Evolutionary conservation across 2,329 filamentous ascomycete species (phyloP).

Genomic region (Penicillium polonicum): DNA sequence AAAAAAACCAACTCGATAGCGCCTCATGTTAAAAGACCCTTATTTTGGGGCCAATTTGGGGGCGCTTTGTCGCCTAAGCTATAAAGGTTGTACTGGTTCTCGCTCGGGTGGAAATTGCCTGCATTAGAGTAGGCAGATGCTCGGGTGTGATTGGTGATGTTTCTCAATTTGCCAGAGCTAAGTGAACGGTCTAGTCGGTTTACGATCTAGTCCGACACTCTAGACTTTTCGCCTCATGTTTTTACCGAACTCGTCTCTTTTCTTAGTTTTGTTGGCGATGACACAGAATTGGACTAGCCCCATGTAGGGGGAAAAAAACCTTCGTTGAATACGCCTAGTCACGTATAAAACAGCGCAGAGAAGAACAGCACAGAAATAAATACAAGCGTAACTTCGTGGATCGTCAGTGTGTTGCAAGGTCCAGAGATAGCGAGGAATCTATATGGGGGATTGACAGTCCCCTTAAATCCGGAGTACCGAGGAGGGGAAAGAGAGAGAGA

Average conservation of each 20-base stretch:
- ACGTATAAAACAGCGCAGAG: background rate
- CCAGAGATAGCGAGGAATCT: constrained; percentile 1
- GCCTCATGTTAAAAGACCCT: constrained; percentile 9
- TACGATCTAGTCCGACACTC: background rate
- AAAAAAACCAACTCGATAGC: background rate
- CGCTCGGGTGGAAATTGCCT: constrained; percentile 4
- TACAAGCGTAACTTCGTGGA: constrained; percentile 11
- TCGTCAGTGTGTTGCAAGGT: constrained; percentile 2
- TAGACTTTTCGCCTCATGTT: constrained; percentile 5
- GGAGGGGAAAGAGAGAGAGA: too few relatives aligned
- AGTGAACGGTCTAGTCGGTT: background rate
- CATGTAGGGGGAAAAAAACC: background rate
- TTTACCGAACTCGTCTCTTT: background rate
- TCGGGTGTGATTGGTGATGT: constrained; percentile 7
- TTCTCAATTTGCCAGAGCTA: background rate
- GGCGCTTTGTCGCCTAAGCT: constrained; percentile 1
- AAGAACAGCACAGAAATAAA: background rate
- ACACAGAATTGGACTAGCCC: background rate
- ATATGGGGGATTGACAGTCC: background rate
- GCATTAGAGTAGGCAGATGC: constrained; percentile 6
- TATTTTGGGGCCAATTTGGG: background rate
- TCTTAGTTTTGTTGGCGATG: background rate
- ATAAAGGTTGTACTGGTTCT: background rate
- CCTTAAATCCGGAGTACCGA: background rate
- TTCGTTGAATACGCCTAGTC: background rate